These are phyloP conservation scores for Aspergillus sp. DNA, from an alignment of 2,329 filamentous ascomycete species.

Conservation along the genomic window DNA sequence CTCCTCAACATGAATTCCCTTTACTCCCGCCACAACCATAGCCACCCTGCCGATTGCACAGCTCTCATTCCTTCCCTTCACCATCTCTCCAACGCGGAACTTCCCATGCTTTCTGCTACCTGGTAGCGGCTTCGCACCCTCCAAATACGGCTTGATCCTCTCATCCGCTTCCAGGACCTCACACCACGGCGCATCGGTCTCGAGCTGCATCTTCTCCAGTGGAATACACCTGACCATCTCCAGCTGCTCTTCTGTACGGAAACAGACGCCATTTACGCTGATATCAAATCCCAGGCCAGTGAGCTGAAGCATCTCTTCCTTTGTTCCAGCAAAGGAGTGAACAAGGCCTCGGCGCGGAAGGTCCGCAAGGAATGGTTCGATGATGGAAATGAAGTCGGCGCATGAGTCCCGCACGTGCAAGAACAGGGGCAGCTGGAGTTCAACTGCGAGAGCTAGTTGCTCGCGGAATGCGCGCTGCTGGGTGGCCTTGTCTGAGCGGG, in stretches of 20 bases:
- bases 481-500: conserved; percentile 43
- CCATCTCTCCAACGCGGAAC: conserved; percentile 47
- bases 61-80: conserved; percentile 52
- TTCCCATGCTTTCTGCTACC: conserved; percentile 52
- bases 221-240: conserved; percentile 47
- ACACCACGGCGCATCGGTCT: conserved; percentile 53
- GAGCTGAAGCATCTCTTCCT: conserved; percentile 42
- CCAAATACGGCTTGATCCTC: conserved; percentile 43
- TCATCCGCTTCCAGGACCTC: conserved; percentile 42
- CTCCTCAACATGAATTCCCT: conserved; percentile 44
- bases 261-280: conserved; percentile 54
- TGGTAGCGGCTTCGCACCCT: conserved; percentile 39
- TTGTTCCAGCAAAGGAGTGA: conserved; percentile 83
- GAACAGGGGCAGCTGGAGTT: conserved; percentile 34
- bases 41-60: conserved; percentile 51
- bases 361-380: conserved; percentile 40
- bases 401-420: conserved; percentile 43
- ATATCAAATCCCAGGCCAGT: conserved; percentile 43
- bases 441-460: conserved; percentile 43
- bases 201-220: conserved; percentile 45
- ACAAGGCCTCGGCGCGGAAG: conserved; percentile 64
- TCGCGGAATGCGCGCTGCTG: conserved; percentile 44
- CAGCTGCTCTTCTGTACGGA: conserved; percentile 38
- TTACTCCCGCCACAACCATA: conserved; percentile 50
- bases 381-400: conserved; percentile 44